Percentiles rank a stretch among this genome's conserved stretches.
These are phyloP conservation scores for Mycena latifolia DNA, from an alignment of 768 basidiomycete genomes.

Conservation along the genomic window DNA sequence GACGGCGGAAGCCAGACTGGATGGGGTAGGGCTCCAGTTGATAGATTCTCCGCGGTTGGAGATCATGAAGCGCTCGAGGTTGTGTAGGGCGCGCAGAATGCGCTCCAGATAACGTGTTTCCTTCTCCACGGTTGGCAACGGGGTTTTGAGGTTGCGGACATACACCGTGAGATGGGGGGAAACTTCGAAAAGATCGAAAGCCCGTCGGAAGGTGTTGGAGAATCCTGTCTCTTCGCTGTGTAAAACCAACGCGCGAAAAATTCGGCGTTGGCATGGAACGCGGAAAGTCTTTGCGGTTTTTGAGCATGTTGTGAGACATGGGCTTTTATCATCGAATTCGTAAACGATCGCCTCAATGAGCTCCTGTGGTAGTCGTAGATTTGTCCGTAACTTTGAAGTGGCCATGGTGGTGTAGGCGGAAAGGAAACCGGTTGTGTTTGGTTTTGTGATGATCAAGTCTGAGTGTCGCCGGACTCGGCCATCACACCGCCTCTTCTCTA, in stretches of 20 bases:
- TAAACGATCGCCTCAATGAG: constrained; percentile 7
- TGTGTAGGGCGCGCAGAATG: constrained; percentile 2
- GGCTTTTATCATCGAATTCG: neutral
- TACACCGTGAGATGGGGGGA: constrained; percentile 13
- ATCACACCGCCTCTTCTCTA: too few relatives aligned
- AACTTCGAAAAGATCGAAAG: neutral
- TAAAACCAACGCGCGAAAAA: constrained; percentile 9
- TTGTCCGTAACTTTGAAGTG: too few relatives aligned
- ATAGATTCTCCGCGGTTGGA: neutral
- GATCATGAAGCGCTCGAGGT: constrained; percentile 9
- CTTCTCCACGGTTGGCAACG: neutral
- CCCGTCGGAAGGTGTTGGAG: constrained; percentile 3
- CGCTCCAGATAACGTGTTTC: neutral
- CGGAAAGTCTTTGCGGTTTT: constrained; percentile 11
- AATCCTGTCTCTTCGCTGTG: neutral
- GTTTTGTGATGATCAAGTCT: too few relatives aligned
- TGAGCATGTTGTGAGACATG: constrained; percentile 5
- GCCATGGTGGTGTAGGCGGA: too few relatives aligned
- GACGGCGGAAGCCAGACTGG: neutral
- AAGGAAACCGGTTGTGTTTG: too few relatives aligned
- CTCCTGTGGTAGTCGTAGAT: neutral
- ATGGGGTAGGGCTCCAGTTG: neutral
- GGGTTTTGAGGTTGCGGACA: neutral
- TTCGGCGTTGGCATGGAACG: constrained; percentile 14
- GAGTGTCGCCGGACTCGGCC: too few relatives aligned